Base-by-base conservation (phyloP, 2,329 filamentous ascomycete genomes). In the Sclerotinia spermophila region DNA sequence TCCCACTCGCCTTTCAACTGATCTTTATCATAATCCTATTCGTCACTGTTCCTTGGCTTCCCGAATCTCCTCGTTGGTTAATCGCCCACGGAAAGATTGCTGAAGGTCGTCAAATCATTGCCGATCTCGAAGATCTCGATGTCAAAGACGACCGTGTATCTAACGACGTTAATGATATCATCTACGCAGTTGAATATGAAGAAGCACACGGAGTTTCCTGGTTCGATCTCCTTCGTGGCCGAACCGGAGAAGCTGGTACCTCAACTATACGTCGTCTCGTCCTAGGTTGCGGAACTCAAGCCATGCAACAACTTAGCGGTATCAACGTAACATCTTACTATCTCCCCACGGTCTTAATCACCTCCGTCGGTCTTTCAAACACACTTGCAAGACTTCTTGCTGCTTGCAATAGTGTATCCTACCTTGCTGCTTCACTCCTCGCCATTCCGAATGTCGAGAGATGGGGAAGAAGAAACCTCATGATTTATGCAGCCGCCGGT, bases 381-480 rank as follows among this genome's bases (percentile, higher is more conserved):
- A 75, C 83, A 0, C 80, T 84, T 0, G 84, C 88, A 0, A 79
- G 88, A 0, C 85, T 88, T 35, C 76, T 85, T 30, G 87, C 85
- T 10, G 87, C 89, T 0, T 82, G 84, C 70, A 85, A 85, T 17
- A 62, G 53, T 40, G 68, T 69, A 17, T 66, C 68, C 10, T 67
- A 70, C 7, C 62, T 70, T 19, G 56, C 58, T 5, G 68, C 68
- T 17, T 69, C 68, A 2, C 30, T 65, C 27, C 75, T 82, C 15
- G 81, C 81, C 0, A 74, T 82, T 2, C 81, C 79, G 13, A 78
- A 81, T 3, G 83, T 85, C 61, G 83, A 85, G 79, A 84, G 86
- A 1, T 86, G 90, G 6, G 90, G 90, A 17, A 88, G 91, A 42
- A 85, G 91, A n/a, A 86, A 87, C 76, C 85, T 93, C 72, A 93